A percentile compares a stretch with the other conserved stretches of the same genome.
Evolutionary conservation across 2,329 filamentous ascomycete species (phyloP).

Genomic region (Xylaria arbuscula): DNA sequence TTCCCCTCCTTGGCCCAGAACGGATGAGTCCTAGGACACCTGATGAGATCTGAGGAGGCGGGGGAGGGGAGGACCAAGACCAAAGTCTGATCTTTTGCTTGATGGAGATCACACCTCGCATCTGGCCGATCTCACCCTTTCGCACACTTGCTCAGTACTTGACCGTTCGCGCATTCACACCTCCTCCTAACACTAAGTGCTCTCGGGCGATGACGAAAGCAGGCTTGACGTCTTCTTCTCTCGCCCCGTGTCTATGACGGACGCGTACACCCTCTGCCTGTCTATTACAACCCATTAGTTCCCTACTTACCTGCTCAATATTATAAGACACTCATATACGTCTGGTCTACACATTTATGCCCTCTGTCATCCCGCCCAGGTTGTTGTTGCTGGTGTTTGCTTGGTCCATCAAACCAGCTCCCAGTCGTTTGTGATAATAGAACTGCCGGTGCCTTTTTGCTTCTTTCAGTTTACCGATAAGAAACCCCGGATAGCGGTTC

Average conservation of each 20-base stretch:
- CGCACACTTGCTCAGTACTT: background rate
- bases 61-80: constrained; percentile 28
- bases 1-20: constrained; percentile 33
- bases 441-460: constrained; percentile 1
- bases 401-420: constrained; percentile 23
- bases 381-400: background rate
- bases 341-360: background rate
- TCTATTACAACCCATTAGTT: background rate
- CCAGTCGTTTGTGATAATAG: background rate
- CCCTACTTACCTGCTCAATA: background rate
- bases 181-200: constrained; percentile 14
- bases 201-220: constrained; percentile 28
- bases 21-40: constrained; percentile 36
- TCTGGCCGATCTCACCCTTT: constrained; percentile 33
- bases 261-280: constrained; percentile 30
- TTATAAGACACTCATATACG: background rate
- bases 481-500: constrained; percentile 11
- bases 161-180: background rate
- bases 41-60: constrained; percentile 35
- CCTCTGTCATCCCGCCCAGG: background rate
- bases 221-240: constrained; percentile 11
- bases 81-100: constrained; percentile 12
- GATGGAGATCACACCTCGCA: constrained; percentile 30
- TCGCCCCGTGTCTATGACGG: constrained; percentile 1
- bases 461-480: constrained; percentile 9